A percentile compares a stretch with the other conserved stretches of the same genome.
Conservation (phyloP, 2,329 filamentous ascomycete species). For the Penicillium sp. region DNA sequence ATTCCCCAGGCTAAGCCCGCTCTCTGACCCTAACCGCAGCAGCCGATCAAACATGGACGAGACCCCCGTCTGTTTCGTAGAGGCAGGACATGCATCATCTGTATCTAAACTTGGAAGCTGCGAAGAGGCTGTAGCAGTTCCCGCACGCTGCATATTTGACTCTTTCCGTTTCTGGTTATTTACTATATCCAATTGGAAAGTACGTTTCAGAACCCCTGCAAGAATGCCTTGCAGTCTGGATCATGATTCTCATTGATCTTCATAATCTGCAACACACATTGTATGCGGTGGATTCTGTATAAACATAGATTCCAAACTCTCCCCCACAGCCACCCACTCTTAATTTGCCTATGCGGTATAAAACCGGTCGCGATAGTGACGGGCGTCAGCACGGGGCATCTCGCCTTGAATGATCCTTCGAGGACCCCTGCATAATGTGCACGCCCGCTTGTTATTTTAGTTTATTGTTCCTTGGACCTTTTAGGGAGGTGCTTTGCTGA, state of each 20-base stretch:
- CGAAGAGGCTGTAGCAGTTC: neutral
- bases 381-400: neutral
- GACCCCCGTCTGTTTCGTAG: neutral
- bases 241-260: neutral
- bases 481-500: slow-evolving; percentile 3
- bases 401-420: neutral
- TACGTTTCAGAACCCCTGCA: neutral
- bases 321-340: neutral
- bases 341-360: neutral
- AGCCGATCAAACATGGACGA: slow-evolving; percentile 2
- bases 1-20: neutral
- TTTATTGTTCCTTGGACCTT: slow-evolving; percentile 1
- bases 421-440: neutral
- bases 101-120: slow-evolving; percentile 7
- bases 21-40: slow-evolving; percentile 1
- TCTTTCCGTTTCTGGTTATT: neutral
- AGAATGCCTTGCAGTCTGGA: slow-evolving; percentile 1
- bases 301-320: neutral
- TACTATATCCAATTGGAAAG: neutral
- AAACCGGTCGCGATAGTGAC: slow-evolving; percentile 1
- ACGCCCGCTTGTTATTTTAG: neutral
- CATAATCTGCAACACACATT: neutral
- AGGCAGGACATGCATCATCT: neutral
- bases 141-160: neutral
- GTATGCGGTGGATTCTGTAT: neutral